Evolutionary conservation across 1,284 basidiomycete species (phyloP).

Genomic region (Rhodofomes roseus): DNA sequence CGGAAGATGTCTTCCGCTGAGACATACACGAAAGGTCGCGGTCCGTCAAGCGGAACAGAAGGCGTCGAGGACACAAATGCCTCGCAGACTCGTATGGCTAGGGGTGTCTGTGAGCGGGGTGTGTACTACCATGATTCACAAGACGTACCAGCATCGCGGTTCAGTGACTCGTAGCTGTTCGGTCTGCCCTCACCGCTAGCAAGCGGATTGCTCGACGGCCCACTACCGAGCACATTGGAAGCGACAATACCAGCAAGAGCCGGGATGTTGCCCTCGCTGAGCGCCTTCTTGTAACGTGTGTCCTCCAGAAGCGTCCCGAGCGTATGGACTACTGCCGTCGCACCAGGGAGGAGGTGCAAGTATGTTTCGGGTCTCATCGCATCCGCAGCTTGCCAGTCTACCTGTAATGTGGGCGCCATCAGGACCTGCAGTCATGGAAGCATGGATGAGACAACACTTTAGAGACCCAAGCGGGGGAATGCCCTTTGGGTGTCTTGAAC

Average conservation of each 20-base stretch:
- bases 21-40: conserved; percentile 85
- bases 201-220: conserved; percentile 59
- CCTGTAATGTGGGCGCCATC: conserved; percentile 37
- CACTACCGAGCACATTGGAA: conserved; percentile 31
- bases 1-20: conserved; percentile 94
- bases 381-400: conserved; percentile 80
- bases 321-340: conserved; percentile 87
- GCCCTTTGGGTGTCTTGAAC: conserved; percentile 85
- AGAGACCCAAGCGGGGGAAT: conserved; percentile 82
- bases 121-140: background rate
- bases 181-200: conserved; percentile 35
- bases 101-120: background rate
- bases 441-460: conserved; percentile 42
- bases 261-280: conserved; percentile 55
- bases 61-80: conserved; percentile 55
- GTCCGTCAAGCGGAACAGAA: conserved; percentile 25
- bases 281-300: conserved; percentile 73
- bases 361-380: conserved; percentile 80
- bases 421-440: conserved; percentile 2
- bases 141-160: conserved; percentile 84
- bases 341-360: conserved; percentile 58
- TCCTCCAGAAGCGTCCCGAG: conserved; percentile 91
- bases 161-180: conserved; percentile 75
- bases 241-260: conserved; percentile 50
- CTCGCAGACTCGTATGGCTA: conserved; percentile 74